phyloP scores from a whole-genome alignment of 2,329 filamentous ascomycete species.

The Colletotrichum somersetense region DNA sequence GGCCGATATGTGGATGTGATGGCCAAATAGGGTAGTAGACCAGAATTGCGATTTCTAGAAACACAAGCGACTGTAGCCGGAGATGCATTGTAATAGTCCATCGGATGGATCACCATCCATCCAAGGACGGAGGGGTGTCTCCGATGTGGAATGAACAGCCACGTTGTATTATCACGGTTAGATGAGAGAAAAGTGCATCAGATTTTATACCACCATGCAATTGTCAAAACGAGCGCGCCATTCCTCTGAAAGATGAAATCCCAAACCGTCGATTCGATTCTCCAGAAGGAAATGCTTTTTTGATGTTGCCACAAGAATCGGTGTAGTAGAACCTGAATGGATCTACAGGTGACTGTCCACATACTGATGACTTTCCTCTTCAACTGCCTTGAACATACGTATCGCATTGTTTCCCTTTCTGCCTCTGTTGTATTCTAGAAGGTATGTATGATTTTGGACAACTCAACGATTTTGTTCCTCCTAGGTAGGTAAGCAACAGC shows the following conservation, averaged over 20 bases:
- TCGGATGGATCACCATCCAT: neutral
- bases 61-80: constrained; percentile 22
- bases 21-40: constrained; percentile 67
- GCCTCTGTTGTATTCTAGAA: neutral
- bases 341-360: neutral
- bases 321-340: neutral
- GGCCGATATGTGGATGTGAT: constrained; percentile 97
- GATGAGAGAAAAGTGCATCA: neutral
- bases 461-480: neutral
- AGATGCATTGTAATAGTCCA: constrained; percentile 28
- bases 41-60: constrained; percentile 18
- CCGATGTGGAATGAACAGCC: neutral
- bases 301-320: neutral
- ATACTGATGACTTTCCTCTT: neutral
- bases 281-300: neutral
- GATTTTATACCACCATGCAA: neutral
- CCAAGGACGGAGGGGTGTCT: neutral
- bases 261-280: neutral
- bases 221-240: neutral
- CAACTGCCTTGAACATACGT: neutral
- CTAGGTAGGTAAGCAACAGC: no score
- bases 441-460: neutral
- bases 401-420: neutral
- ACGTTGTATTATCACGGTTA: neutral
- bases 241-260: neutral